A percentile compares a stretch with the other conserved stretches of the same genome.
Evolutionary conservation across 2,329 filamentous ascomycete genomes (phyloP).

Genomic region (Colletotrichum camelliae): DNA sequence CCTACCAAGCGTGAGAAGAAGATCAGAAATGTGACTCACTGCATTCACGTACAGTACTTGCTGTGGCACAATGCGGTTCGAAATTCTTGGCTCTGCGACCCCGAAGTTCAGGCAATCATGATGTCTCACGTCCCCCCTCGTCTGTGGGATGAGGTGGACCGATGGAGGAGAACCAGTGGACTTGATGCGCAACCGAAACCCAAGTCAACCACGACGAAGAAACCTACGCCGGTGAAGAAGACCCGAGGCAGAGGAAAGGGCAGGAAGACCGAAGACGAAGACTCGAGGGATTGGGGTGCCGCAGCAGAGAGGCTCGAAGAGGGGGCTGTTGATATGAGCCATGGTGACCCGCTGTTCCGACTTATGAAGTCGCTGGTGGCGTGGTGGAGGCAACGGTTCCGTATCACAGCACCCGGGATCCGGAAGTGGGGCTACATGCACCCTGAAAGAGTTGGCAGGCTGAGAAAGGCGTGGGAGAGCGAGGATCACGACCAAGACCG

Average conservation of each 20-base stretch:
- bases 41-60: constrained; percentile 85
- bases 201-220: constrained; percentile 31
- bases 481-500: constrained; percentile 64
- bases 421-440: constrained; percentile 91
- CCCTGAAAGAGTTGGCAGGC: constrained; percentile 74
- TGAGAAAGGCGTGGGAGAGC: constrained; percentile 73
- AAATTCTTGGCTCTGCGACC: constrained; percentile 84
- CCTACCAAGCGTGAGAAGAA: constrained; percentile 84
- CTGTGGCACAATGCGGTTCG: constrained; percentile 89
- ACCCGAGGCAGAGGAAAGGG: constrained; percentile 43
- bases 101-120: constrained; percentile 76
- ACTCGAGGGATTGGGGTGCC: constrained; percentile 71
- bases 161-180: constrained; percentile 74
- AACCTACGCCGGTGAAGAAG: constrained; percentile 31
- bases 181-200: constrained; percentile 48
- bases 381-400: constrained; percentile 90
- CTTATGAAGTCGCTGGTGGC: constrained; percentile 77
- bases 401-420: constrained; percentile 76
- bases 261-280: constrained; percentile 33
- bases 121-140: constrained; percentile 73
- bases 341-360: constrained; percentile 80
- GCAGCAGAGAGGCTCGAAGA: constrained; percentile 73
- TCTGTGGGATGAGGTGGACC: constrained; percentile 75
- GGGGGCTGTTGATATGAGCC: constrained; percentile 77
- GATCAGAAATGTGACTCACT: constrained; percentile 80